Base-by-base conservation (phyloP, 257 asterid genomes). In the Avicennia marina region DNA sequence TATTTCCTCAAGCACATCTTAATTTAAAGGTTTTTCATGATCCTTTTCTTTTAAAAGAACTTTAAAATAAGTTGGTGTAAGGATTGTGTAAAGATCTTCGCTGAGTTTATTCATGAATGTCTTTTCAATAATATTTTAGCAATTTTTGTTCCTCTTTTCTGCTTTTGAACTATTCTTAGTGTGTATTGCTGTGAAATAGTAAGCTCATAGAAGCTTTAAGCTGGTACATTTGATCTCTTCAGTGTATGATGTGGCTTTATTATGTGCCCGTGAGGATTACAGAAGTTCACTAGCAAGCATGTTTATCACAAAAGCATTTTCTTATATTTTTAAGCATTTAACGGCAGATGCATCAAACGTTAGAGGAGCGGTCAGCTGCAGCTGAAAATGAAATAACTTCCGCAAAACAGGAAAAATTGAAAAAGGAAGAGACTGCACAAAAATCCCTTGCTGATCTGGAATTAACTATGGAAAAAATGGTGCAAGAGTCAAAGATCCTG, bases 271-370 rank as follows among this genome's bases (percentile, higher is more conserved):
- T 34, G n/a, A n/a, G n/a, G n/a, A n/a, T n/a, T n/a, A n/a, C n/a
- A n/a, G n/a, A n/a, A n/a, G n/a, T n/a, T n/a, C n/a, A n/a, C n/a
- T n/a, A n/a, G n/a, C n/a, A n/a, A n/a, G n/a, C n/a, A n/a, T n/a
- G n/a, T n/a, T n/a, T n/a, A n/a, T n/a, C 41, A 36, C 13, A 2
- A 36, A 8, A 11, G 10, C 2, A 11, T 36, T 31, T 45, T 7
- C 54, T 34, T n/a, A n/a, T 33, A 5, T 22, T 6, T 60, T 24
- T 33, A n/a, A 36, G 8, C 46, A 57, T 56, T 56, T 72, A 44
- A 58, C 44, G 67, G 75, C 81, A 90, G 98, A 87, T 87, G 88
- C 80, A 58, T 55, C 79, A 74, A 62, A 59, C 77, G 60, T 75
- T 90, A 75, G 81, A 75, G 68, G 75, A 51, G 67, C 76, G 87